Conservation (phyloP, 2,329 filamentous ascomycete genomes). For the Ceratocystis harringtonii region DNA sequence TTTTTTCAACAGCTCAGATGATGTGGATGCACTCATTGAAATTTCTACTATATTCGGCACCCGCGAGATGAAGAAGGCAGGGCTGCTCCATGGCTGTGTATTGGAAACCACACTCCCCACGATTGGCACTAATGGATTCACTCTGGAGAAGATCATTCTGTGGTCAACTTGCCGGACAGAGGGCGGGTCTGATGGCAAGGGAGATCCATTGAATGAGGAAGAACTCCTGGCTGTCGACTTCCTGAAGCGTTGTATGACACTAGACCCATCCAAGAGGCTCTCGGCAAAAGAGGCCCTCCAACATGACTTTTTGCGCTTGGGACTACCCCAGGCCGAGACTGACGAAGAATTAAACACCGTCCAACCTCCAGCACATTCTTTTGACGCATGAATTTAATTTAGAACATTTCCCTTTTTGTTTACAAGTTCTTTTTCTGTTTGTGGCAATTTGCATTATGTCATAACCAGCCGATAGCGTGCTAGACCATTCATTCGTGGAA, state of each 20-base stretch:
- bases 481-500: neutral
- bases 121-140: constrained; percentile 71
- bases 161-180: constrained; percentile 78
- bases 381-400: neutral
- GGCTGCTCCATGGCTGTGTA: constrained; percentile 73
- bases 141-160: constrained; percentile 80
- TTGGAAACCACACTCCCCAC: constrained; percentile 90
- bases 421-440: neutral
- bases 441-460: neutral
- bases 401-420: neutral
- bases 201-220: constrained; percentile 42
- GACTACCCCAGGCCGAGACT: neutral
- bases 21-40: constrained; percentile 94
- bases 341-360: constrained; percentile 1
- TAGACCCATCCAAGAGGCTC: constrained; percentile 59
- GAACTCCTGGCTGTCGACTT: constrained; percentile 63
- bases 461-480: neutral
- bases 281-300: constrained; percentile 58
- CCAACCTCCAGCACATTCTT: neutral
- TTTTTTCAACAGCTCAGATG: constrained; percentile 97
- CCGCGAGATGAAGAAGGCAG: constrained; percentile 68
- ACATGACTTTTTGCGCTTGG: constrained; percentile 49
- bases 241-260: constrained; percentile 55
- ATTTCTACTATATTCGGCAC: constrained; percentile 89
- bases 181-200: constrained; percentile 36